phyloP scores from a whole-genome alignment of 495 filamentous ascomycete species.

The Tricharina praecox region DNA sequence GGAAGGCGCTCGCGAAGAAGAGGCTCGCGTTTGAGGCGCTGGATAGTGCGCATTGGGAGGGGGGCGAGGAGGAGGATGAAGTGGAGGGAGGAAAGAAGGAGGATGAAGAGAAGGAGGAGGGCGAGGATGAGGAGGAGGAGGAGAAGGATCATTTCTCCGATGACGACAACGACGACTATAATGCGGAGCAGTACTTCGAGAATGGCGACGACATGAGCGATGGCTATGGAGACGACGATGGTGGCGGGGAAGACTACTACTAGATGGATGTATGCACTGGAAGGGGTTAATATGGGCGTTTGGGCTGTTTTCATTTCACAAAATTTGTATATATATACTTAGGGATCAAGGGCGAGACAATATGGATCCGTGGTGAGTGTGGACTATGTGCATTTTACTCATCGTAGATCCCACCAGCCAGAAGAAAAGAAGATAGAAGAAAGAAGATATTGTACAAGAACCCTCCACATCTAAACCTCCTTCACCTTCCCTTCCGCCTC shows the following conservation, averaged over 20 bases:
- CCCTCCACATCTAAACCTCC: too few species aligned
- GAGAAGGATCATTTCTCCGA: conserved; percentile 24
- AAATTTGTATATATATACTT: too few species aligned
- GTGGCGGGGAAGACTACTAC: conserved; percentile 21
- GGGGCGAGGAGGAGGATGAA: conserved; percentile 12
- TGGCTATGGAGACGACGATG: conserved; percentile 23
- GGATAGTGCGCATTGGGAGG: conserved; percentile 11
- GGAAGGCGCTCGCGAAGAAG: conserved; percentile 18
- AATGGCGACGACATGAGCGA: conserved; percentile 22
- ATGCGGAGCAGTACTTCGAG: conserved; percentile 26
- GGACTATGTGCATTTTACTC: too few species aligned
- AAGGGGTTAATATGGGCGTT: too few species aligned
- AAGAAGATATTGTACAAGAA: too few species aligned
- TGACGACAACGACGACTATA: conserved; percentile 26
- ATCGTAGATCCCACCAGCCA: too few species aligned
- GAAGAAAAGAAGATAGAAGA: too few species aligned
- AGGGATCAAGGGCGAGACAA: too few species aligned
- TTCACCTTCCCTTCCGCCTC: too few species aligned
- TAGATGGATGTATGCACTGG: too few species aligned
- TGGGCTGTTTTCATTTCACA: too few species aligned
- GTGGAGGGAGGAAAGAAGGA: conserved; percentile 18
- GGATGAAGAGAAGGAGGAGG: conserved; percentile 15
- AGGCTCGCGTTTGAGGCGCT: conserved; percentile 18
- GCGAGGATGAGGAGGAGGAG: conserved; percentile 19
- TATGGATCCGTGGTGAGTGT: too few species aligned